Percentiles rank a stretch among this genome's conserved stretches.
Evolutionary conservation across 495 filamentous ascomycete genomes (phyloP).

Genomic region (Neurospora cerealis): DNA sequence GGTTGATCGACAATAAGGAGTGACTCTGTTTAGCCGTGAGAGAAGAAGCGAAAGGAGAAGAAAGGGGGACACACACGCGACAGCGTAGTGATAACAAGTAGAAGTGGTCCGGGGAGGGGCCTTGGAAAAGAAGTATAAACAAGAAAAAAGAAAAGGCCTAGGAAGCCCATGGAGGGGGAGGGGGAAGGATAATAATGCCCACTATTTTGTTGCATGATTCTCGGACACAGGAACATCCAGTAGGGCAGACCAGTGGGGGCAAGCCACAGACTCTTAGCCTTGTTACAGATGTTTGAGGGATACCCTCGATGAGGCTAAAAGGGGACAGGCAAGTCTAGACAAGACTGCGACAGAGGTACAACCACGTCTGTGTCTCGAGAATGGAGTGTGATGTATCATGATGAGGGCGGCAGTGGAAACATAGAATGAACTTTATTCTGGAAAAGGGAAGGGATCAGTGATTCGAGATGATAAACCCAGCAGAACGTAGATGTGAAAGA

Average conservation of each 20-base stretch:
- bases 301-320: constrained; percentile 13
- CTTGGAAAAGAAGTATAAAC: constrained; percentile 30
- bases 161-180: constrained; percentile 20
- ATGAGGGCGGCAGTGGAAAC: not conserved
- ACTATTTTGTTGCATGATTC: constrained; percentile 27
- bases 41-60: constrained; percentile 32
- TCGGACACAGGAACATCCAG: constrained; percentile 25
- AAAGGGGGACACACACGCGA: constrained; percentile 35
- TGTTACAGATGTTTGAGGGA: constrained; percentile 29
- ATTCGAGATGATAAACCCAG: not conserved
- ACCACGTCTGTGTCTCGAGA: constrained; percentile 9
- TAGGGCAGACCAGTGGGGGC: constrained; percentile 19
- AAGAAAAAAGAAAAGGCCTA: constrained; percentile 21
- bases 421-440: not conserved
- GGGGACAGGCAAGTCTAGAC: not conserved
- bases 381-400: constrained; percentile 7
- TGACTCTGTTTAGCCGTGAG: constrained; percentile 40
- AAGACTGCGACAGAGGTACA: not conserved
- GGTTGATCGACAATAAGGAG: constrained; percentile 48
- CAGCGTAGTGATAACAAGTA: constrained; percentile 32
- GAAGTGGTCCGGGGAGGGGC: constrained; percentile 27
- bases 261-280: constrained; percentile 22
- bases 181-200: constrained; percentile 26
- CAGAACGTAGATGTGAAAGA: not conserved
- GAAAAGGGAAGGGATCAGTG: not conserved